A percentile compares a stretch with the other conserved stretches of the same genome.
phyloP scores from a whole-genome alignment of 495 filamentous ascomycete species.

The Trichoderma gamsii region DNA sequence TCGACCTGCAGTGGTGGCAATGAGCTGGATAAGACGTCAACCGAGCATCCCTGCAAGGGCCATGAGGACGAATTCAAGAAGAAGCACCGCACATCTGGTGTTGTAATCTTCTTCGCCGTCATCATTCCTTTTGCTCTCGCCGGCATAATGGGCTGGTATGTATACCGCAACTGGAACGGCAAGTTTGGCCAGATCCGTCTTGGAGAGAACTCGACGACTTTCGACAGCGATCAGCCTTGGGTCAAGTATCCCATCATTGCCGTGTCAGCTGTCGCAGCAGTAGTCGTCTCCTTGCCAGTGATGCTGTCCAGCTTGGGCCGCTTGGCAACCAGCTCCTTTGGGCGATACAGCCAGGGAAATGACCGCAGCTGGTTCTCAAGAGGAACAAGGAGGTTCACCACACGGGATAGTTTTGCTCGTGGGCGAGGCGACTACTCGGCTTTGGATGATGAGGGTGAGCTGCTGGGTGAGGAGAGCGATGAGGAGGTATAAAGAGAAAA shows the following conservation, averaged over 20 bases:
- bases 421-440: slow-evolving; percentile 77
- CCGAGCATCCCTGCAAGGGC: slow-evolving; percentile 58
- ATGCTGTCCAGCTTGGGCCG: slow-evolving; percentile 63
- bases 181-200: slow-evolving; percentile 88
- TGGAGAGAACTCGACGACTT: slow-evolving; percentile 51
- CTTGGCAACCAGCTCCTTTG: slow-evolving; percentile 42
- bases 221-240: slow-evolving; percentile 60
- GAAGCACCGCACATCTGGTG: slow-evolving; percentile 60
- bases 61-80: slow-evolving; percentile 71
- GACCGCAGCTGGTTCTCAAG: slow-evolving; percentile 43
- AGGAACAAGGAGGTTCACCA: slow-evolving; percentile 62
- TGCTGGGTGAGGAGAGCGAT: slow-evolving; percentile 88
- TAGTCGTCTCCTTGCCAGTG: slow-evolving; percentile 67
- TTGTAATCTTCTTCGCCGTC: slow-evolving; percentile 83
- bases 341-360: slow-evolving; percentile 32
- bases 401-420: slow-evolving; percentile 75
- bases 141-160: slow-evolving; percentile 69
- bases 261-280: slow-evolving; percentile 69
- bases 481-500: slow-evolving; percentile 59
- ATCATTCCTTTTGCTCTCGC: slow-evolving; percentile 65
- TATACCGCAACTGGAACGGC: slow-evolving; percentile 76
- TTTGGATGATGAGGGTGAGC: slow-evolving; percentile 87
- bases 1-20: slow-evolving; percentile 74
- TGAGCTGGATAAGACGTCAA: slow-evolving; percentile 58
- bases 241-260: slow-evolving; percentile 73